These are phyloP conservation scores for Maudiozyma saulgeensis DNA, from an alignment of 805 yeast species.

Conservation along the genomic window DNA sequence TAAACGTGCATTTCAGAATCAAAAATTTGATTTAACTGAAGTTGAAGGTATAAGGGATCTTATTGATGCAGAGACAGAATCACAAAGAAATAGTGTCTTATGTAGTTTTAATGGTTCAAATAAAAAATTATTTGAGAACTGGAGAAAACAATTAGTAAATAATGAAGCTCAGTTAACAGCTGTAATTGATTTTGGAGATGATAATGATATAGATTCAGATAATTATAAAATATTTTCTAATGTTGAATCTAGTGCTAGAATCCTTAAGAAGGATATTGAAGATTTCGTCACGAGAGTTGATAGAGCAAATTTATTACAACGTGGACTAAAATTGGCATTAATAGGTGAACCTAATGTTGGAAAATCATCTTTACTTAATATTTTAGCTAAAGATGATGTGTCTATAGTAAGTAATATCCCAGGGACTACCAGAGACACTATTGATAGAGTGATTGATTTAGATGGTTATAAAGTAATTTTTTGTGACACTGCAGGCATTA, in stretches of 20 bases:
- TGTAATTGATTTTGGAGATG: slow-evolving; percentile 90
- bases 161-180: slow-evolving; percentile 75
- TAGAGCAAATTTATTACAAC: slow-evolving; percentile 51
- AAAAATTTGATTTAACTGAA: slow-evolving; percentile 76
- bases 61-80: slow-evolving; percentile 90
- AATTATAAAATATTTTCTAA: slow-evolving; percentile 37
- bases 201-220: slow-evolving; percentile 68
- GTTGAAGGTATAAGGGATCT: slow-evolving; percentile 83
- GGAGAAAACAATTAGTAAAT: slow-evolving; percentile 61
- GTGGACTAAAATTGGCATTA: slow-evolving; percentile 65
- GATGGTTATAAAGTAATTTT: slow-evolving; percentile 74
- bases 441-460: slow-evolving; percentile 73
- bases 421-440: slow-evolving; percentile 87
- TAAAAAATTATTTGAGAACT: slow-evolving; percentile 40
- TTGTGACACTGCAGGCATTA: slow-evolving; percentile 90
- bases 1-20: slow-evolving; percentile 73
- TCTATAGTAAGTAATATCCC: slow-evolving; percentile 88
- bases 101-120: slow-evolving; percentile 64
- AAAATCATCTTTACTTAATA: slow-evolving; percentile 76
- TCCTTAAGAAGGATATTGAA: slow-evolving; percentile 38
- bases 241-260: slow-evolving; percentile 37
- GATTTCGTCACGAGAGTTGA: slow-evolving; percentile 36
- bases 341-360: slow-evolving; percentile 97
- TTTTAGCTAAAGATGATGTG: slow-evolving; percentile 66
- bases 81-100: slow-evolving; percentile 69